Evolutionary conservation across 2,329 filamentous ascomycete species (phyloP), one percentile per base, ranked within the genome.

Genomic region (Pseudogymnoascus sp.): DNA sequence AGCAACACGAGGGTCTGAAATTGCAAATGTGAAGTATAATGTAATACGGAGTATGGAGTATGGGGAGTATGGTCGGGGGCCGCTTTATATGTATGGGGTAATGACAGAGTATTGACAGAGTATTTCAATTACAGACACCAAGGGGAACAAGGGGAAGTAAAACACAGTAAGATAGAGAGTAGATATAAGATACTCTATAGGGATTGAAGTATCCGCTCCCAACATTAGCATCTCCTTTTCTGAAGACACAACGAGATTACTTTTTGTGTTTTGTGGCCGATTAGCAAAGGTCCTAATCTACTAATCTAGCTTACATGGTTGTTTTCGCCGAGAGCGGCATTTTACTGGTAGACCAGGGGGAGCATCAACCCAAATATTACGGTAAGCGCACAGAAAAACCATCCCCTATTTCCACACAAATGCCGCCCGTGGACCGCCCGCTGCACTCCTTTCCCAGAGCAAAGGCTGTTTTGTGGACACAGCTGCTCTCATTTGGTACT

Each of bases 261-360:
- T 33, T 33, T 33, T 31, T 19, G 14, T 53, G 19, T 28, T 31
- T 19, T 56, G 50, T 19, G n/a, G 50, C 19, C 26, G 50, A 33
- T 56, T 56, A 28, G 28, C 50, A 56, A 33, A 56, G 6, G 28
- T 19, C 50, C 28, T 56, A 56, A 56, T 56, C 50, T 56, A 56
- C 28, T 56, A 56, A 56, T 56, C 50, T 56, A 56, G 50, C 50
- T 33, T 56, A 56, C 50, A 56, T 56, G 50, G 50, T 56, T 56
- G 50, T 56, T 56, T 56, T 56, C 50, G 50, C 50, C 50, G 50
- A 56, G 50, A 56, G 50, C 26, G 50, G 50, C 50, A 56, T 56
- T 33, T 56, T 56, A 56, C 26, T 56, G 50, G 26, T 56, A 56
- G 50, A 56, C 28, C n/a, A 33, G 50, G 50, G 26, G 46, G 28